These are phyloP conservation scores for Ceratorhiza oryzae-sativae DNA, from an alignment of 1,284 basidiomycete genomes.

Conservation along the genomic window DNA sequence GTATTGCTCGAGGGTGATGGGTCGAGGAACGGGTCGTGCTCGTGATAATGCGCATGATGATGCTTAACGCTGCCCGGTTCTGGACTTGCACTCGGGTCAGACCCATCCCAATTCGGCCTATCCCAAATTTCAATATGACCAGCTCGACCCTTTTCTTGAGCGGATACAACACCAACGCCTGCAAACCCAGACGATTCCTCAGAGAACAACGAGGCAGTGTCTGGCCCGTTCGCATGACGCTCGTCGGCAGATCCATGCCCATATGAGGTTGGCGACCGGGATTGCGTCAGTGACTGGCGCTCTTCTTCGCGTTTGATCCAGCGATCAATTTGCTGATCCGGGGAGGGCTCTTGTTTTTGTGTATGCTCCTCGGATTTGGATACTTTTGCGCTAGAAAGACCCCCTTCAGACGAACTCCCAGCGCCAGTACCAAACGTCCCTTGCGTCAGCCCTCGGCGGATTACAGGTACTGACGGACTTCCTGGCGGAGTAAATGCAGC, in stretches of 20 bases:
- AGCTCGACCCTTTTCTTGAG: slow-evolving; percentile 16
- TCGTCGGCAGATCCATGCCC: not conserved
- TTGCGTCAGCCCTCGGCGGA: slow-evolving; percentile 22
- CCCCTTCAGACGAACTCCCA: slow-evolving; percentile 10
- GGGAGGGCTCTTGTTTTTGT: slow-evolving; percentile 7
- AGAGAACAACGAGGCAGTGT: slow-evolving; percentile 3
- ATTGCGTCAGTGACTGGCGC: not conserved
- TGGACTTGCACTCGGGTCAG: slow-evolving; percentile 8
- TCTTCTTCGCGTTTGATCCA: slow-evolving; percentile 31
- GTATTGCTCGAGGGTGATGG: not conserved
- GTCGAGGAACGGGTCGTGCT: slow-evolving; percentile 8
- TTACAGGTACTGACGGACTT: not conserved
- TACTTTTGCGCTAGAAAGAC: not conserved
- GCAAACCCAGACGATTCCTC: slow-evolving; percentile 31
- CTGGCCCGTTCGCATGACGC: not conserved
- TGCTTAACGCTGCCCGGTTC: not conserved
- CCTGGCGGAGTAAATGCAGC: not conserved
- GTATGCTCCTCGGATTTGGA: not conserved
- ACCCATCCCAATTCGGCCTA: slow-evolving; percentile 21
- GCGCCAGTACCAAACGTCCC: slow-evolving; percentile 28
- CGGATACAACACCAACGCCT: slow-evolving; percentile 13
- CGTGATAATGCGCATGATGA: not conserved
- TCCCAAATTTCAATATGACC: slow-evolving; percentile 20
- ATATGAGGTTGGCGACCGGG: not conserved
- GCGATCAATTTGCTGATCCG: slow-evolving; percentile 12